Evolutionary conservation across 805 yeast species (phyloP), one percentile per base, ranked within the genome.

Genomic region (Sugiyamaella valdiviana): DNA sequence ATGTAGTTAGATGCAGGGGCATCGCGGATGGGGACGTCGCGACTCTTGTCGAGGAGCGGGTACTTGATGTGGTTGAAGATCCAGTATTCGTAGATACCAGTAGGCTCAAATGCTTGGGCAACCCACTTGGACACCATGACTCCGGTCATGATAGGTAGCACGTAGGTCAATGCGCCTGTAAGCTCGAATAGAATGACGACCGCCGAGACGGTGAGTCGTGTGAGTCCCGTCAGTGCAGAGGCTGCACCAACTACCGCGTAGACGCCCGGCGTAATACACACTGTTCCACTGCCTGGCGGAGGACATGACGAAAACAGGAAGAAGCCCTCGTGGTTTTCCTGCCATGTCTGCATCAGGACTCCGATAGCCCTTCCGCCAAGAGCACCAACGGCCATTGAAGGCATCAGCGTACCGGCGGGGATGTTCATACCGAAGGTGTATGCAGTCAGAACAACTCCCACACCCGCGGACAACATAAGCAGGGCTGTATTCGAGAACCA

Each of bases 371-470:
- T 74, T 6, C 99, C 99, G 65, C 87, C 85, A 0, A 95, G 79
- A 0, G 98, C 97, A 19, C 99, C 99, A 1, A 89, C 85, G 0
- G 96, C 90, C 95, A 93, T 87, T 1, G 96, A 85, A 2, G 99
- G 99, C 46, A 93, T 95, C 67, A 93, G 84, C 5, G 91, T 87
- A 14, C 99, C 99, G n/a, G 97, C 95, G 0, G 99, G 99, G 12
- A 88, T 69, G 22, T 75, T 70, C 1, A 81, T 70, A 1, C 95
- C 89, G 63, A 78, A 84, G 0, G 91, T 72, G 55, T 82, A 81
- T 0, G 86, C 74, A 0, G 87, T 70, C n/a, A 85, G 67, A 0
- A 81, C 47, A 44, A 80, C 73, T 1, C 85, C 88, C 45, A 76
- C 73, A 0, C 75, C 38, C 0, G 71, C 62, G 15, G 77, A 70